Percentiles rank a stretch among this genome's conserved stretches.
phyloP scores from a whole-genome alignment of 129 eudicot genomes.

The Helichrysum umbraculigerum region DNA sequence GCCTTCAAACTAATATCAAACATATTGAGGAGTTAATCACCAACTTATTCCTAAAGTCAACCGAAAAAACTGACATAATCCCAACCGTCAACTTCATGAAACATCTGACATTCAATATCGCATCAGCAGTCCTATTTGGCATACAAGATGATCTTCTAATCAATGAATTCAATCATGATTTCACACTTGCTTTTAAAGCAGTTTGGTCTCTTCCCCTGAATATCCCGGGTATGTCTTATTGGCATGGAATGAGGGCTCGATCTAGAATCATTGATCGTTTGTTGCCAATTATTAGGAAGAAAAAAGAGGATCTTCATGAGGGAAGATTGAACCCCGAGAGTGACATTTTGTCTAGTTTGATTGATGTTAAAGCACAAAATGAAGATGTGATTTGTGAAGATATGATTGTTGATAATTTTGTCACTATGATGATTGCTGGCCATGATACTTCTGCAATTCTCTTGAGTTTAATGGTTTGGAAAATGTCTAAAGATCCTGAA shows the following conservation, averaged over 20 bases:
- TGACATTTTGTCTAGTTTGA: slow-evolving; percentile 30
- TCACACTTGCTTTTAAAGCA: slow-evolving; percentile 26
- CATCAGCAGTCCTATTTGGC: slow-evolving; percentile 23
- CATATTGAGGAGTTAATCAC: slow-evolving; percentile 32
- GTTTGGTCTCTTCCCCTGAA: slow-evolving; percentile 31
- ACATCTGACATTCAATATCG: slow-evolving; percentile 22
- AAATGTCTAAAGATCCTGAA: slow-evolving; percentile 34
- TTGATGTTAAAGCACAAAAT: slow-evolving; percentile 27
- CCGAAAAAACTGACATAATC: slow-evolving; percentile 23
- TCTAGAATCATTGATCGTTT: slow-evolving; percentile 21
- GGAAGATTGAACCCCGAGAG: slow-evolving; percentile 19
- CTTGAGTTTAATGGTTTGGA: slow-evolving; percentile 40
- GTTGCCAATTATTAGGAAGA: slow-evolving; percentile 21
- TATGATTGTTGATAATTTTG: slow-evolving; percentile 37
- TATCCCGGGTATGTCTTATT: slow-evolving; percentile 26
- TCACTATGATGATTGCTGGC: slow-evolving; percentile 41
- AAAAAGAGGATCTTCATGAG: slow-evolving; percentile 24
- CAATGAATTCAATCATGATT: slow-evolving; percentile 15
- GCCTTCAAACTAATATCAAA: slow-evolving; percentile 33
- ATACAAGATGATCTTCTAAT: slow-evolving; percentile 19
- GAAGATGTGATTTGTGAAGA: slow-evolving; percentile 29
- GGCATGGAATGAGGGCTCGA: slow-evolving; percentile 27
- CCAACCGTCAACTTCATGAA: slow-evolving; percentile 27
- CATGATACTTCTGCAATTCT: slow-evolving; percentile 43
- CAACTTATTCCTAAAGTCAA: slow-evolving; percentile 26